Conservation (phyloP, 2,329 filamentous ascomycete genomes). For the Sporothrix brasiliensis region DNA sequence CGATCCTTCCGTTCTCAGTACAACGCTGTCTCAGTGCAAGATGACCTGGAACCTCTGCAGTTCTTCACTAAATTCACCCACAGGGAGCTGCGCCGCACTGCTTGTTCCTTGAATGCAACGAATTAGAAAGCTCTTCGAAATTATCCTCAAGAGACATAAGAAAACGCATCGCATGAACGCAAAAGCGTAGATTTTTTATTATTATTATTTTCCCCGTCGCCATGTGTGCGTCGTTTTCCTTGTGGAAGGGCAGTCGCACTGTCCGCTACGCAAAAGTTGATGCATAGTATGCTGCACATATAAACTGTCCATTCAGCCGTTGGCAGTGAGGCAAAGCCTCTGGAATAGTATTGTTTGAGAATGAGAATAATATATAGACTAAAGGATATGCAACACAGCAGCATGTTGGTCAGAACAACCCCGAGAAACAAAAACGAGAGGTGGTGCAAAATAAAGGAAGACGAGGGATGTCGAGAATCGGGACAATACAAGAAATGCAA, state of each 20-base stretch:
- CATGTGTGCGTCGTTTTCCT: neutral
- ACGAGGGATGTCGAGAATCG: conserved; percentile 19
- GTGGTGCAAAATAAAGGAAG: neutral
- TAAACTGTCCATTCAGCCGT: neutral
- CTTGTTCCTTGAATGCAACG: neutral
- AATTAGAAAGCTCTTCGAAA: neutral
- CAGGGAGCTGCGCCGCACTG: neutral
- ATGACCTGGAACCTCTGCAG: neutral
- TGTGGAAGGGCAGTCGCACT: neutral
- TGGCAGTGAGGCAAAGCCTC: conserved; percentile 2
- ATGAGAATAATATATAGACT: neutral
- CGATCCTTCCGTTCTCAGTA: conserved; percentile 30
- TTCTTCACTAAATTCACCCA: neutral
- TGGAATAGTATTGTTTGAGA: neutral
- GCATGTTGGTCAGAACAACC: neutral
- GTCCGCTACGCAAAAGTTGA: neutral
- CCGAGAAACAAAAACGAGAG: neutral
- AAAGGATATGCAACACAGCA: neutral
- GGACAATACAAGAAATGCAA: neutral
- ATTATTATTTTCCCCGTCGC: neutral
- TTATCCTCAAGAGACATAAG: neutral
- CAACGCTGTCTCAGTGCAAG: conserved; percentile 4
- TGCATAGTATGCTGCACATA: neutral
- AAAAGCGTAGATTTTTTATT: neutral
- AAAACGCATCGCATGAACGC: neutral